Evolutionary conservation across 129 eudicot species (phyloP).

Genomic region (Helianthus tuberosus): DNA sequence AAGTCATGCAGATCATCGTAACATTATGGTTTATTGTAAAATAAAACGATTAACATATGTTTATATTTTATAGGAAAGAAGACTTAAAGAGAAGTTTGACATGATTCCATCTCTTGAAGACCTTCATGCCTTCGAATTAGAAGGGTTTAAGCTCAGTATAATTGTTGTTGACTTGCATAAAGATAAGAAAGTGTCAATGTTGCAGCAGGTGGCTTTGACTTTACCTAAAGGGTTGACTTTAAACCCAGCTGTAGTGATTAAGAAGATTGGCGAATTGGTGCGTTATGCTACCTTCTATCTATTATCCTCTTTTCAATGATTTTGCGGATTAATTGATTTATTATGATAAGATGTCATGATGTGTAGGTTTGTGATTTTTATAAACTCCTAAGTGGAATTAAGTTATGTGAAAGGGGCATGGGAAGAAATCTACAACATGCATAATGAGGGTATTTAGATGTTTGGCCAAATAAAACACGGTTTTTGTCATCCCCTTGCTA

Average conservation of each 20-base stretch:
- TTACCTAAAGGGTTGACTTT: slow-evolving; percentile 64
- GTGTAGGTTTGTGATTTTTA: slow-evolving; percentile 66
- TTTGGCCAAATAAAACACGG: slow-evolving; percentile 80
- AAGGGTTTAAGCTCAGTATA: slow-evolving; percentile 60
- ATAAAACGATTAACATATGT: too few species aligned
- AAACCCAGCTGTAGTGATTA: slow-evolving; percentile 58
- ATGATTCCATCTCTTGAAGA: slow-evolving; percentile 72
- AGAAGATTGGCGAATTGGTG: slow-evolving; percentile 85
- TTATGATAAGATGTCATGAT: slow-evolving; percentile 22
- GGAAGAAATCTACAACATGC: slow-evolving; percentile 70
- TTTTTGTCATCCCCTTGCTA: slow-evolving; percentile 72
- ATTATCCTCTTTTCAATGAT: background rate
- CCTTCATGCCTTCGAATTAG: slow-evolving; percentile 57
- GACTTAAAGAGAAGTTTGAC: slow-evolving; percentile 76
- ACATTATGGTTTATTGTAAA: background rate
- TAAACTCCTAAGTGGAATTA: slow-evolving; percentile 50
- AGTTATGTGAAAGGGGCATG: slow-evolving; percentile 53
- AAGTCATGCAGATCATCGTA: too few species aligned
- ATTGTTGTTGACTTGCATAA: slow-evolving; percentile 63
- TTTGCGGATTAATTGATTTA: slow-evolving; percentile 6
- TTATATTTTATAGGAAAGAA: slow-evolving; percentile 59
- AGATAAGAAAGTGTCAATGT: slow-evolving; percentile 83
- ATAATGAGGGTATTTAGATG: slow-evolving; percentile 69
- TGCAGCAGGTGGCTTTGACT: slow-evolving; percentile 72
- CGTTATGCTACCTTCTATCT: slow-evolving; percentile 8